Evolutionary conservation across 2,329 filamentous ascomycete genomes (phyloP), one percentile per base, ranked within the genome.

Genomic region (Xylariaceae sp.): DNA sequence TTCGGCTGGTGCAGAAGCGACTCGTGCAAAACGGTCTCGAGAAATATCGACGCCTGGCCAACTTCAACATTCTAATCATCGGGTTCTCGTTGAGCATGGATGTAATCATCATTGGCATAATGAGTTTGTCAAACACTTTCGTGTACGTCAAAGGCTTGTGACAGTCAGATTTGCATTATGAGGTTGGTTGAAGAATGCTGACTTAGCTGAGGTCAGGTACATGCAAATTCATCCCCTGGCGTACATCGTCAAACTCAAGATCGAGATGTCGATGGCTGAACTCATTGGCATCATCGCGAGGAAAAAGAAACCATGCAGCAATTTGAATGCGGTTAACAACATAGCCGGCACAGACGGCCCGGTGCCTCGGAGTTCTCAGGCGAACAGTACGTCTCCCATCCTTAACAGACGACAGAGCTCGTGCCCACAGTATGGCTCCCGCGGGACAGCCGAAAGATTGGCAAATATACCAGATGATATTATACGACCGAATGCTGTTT

Each of bases 171-270:
- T 27, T 27, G n/a, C 7, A 27, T 5, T 27, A 7, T 27, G 22
- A 27, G 7, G 22, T 27, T 27, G 4, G 22, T 27, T 2, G 15
- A 30, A 18, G 11, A 15, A 27, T n/a, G n/a, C 36, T 51, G 36
- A 51, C 32, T 27, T 27, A 11, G 14, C 2, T 7, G 12, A 31
- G 27, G 33, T 4, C 35, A 62, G 58, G 6, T 75, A 76, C 53
- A 71, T 77, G 52, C 74, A 77, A 56, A 76, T 79, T 57, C 75
- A 78, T 48, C 75, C 76, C 0, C 64, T 78, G 4, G 75, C 75
- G 11, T 79, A 78, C 55, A 69, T 74, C n/a, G 74, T 78, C 42
- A 79, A 79, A 49, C 67, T 79, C 35, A 74, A 78, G 55, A 78
- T 79, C 53, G 76, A 79, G 57, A 73, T 79, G 70, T 71, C 71